These are phyloP conservation scores for Houttuynia cordata DNA, from an alignment of 164 flowering plant genomes.

Conservation along the genomic window DNA sequence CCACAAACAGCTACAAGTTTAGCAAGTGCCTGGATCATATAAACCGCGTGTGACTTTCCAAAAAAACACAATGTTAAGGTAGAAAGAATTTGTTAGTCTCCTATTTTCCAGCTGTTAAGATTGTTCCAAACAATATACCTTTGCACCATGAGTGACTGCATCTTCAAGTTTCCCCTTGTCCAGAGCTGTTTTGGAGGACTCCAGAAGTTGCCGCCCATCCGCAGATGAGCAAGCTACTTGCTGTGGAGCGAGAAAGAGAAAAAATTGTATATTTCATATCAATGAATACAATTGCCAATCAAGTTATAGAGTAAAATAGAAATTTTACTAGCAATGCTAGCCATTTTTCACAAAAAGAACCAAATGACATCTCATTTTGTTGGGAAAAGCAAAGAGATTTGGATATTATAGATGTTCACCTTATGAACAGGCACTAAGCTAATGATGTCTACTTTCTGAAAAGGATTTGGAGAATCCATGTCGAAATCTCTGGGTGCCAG, in stretches of 20 bases:
- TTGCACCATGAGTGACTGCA: slow-evolving; percentile 92
- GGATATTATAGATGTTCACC: slow-evolving; percentile 26
- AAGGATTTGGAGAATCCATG: slow-evolving; percentile 81
- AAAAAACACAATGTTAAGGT: no score
- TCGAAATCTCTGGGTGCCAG: slow-evolving; percentile 90
- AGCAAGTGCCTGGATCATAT: slow-evolving; percentile 63
- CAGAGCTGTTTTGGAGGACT: slow-evolving; percentile 93
- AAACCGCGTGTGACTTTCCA: neutral
- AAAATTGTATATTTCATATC: neutral
- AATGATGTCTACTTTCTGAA: slow-evolving; percentile 58
- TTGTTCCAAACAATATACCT: slow-evolving; percentile 33
- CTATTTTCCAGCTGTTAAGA: neutral
- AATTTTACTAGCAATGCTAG: neutral
- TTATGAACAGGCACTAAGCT: slow-evolving; percentile 92
- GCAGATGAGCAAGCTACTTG: slow-evolving; percentile 99
- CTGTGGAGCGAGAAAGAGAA: slow-evolving; percentile 29
- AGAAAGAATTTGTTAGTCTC: no score
- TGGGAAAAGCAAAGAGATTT: neutral
- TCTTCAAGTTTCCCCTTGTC: slow-evolving; percentile 99
- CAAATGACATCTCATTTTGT: neutral
- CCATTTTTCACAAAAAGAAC: neutral
- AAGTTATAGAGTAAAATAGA: neutral
- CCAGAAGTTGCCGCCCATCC: slow-evolving; percentile 92
- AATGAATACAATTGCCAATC: neutral
- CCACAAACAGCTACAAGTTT: slow-evolving; percentile 97